Evolutionary conservation across 2,329 filamentous ascomycete species (phyloP).

Genomic region (Plenodomus tracheiphilus): DNA sequence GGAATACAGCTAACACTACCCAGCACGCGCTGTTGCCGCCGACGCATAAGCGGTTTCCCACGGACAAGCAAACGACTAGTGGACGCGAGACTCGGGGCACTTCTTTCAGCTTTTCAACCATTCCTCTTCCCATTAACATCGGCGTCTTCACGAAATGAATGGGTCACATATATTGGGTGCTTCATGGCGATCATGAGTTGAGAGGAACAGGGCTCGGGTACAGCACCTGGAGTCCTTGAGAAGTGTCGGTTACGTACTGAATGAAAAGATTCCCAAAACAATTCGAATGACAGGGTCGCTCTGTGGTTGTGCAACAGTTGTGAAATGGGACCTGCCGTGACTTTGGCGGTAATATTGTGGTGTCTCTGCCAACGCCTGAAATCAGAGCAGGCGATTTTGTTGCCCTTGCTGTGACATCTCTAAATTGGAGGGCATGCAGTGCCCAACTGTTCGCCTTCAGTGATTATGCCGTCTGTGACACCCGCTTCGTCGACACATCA

Average conservation of each 20-base stretch:
- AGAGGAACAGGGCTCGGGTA: conserved; percentile 32
- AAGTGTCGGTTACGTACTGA: conserved; percentile 42
- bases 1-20: conserved; percentile 16
- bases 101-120: conserved; percentile 38
- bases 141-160: conserved; percentile 40
- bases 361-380: no score
- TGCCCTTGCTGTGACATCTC: no score
- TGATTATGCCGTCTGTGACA: no score
- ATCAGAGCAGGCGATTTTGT: no score
- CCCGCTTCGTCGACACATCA: no score
- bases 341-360: no score
- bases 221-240: conserved; percentile 25
- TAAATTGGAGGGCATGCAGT: no score
- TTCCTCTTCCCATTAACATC: conserved; percentile 41
- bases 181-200: conserved; percentile 38
- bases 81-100: conserved; percentile 29
- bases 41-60: conserved; percentile 38
- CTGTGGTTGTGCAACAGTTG: not conserved
- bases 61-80: conserved; percentile 20
- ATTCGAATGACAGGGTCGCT: not conserved
- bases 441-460: no score
- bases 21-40: conserved; percentile 44
- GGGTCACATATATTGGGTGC: conserved; percentile 36
- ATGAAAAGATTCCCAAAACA: conserved; percentile 39
- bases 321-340: no score